These are phyloP conservation scores for Tilletia caries DNA, from an alignment of 1,284 basidiomycete genomes.

Conservation along the genomic window DNA sequence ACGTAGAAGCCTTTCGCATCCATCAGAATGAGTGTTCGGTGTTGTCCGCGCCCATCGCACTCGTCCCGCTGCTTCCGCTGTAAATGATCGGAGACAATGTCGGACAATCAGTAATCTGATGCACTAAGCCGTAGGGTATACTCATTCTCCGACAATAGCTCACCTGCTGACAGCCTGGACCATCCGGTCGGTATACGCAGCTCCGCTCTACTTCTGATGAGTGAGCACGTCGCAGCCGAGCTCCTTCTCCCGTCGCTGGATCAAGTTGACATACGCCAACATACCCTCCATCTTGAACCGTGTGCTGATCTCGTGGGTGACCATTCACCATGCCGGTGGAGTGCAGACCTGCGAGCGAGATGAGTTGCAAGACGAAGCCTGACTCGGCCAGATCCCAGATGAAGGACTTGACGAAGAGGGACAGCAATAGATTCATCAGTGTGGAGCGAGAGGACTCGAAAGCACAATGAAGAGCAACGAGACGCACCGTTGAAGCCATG, in stretches of 20 bases:
- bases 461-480: not conserved
- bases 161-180: slow-evolving; percentile 43
- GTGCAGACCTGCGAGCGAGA: slow-evolving; percentile 52
- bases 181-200: slow-evolving; percentile 48
- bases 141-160: too few relatives aligned
- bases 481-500: slow-evolving; percentile 71
- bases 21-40: slow-evolving; percentile 38
- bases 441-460: not conserved
- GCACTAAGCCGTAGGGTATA: too few relatives aligned
- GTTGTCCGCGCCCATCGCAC: slow-evolving; percentile 44
- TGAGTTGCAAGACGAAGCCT: slow-evolving; percentile 53
- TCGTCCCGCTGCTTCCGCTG: slow-evolving; percentile 43
- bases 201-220: slow-evolving; percentile 52
- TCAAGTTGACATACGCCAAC: slow-evolving; percentile 50
- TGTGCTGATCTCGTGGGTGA: slow-evolving; percentile 48
- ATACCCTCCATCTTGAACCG: slow-evolving; percentile 63
- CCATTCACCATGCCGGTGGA: slow-evolving; percentile 42
- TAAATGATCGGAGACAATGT: not conserved
- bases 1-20: too few relatives aligned
- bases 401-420: slow-evolving; percentile 39
- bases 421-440: not conserved
- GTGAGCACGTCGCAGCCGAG: slow-evolving; percentile 50
- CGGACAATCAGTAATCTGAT: not conserved
- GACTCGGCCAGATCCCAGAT: slow-evolving; percentile 49
- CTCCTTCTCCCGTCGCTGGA: slow-evolving; percentile 52